Evolutionary conservation across 75 land plant species (phyloP).

Genomic region (Ceratopteris richardii): DNA sequence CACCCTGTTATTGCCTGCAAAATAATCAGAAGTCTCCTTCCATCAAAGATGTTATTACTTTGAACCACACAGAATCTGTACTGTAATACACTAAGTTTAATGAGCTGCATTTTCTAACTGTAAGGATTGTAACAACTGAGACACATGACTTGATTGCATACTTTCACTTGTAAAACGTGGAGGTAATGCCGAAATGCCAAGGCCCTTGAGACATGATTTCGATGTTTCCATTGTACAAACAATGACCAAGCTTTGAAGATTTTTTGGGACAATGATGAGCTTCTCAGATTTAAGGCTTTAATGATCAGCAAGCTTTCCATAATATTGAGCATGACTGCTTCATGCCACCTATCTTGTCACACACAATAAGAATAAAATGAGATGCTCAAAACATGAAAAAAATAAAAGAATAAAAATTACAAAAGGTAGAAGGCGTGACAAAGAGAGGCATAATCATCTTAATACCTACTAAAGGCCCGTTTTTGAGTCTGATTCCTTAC

Average conservation of each 20-base stretch:
- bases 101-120: too few species aligned
- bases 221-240: constrained; percentile 11
- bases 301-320: background rate
- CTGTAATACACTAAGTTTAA: too few species aligned
- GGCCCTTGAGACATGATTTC: constrained; percentile 11
- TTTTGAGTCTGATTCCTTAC: background rate
- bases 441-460: background rate
- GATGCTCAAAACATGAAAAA: background rate
- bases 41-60: too few species aligned
- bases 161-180: constrained; percentile 13
- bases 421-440: too few species aligned
- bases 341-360: constrained; percentile 11
- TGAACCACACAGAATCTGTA: too few species aligned
- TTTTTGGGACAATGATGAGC: constrained; percentile 3
- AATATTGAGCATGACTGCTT: constrained; percentile 5
- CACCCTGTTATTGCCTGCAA: constrained; percentile 20
- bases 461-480: constrained; percentile 15
- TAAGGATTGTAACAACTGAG: too few species aligned
- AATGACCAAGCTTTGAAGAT: constrained; percentile 14
- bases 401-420: background rate
- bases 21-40: background rate
- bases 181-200: constrained; percentile 26
- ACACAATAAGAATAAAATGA: too few species aligned
- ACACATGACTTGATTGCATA: too few species aligned
- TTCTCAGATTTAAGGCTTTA: constrained; percentile 8